Evolutionary conservation across 75 land plant genomes (phyloP).

Genomic region (Selaginella moellendorffii): DNA sequence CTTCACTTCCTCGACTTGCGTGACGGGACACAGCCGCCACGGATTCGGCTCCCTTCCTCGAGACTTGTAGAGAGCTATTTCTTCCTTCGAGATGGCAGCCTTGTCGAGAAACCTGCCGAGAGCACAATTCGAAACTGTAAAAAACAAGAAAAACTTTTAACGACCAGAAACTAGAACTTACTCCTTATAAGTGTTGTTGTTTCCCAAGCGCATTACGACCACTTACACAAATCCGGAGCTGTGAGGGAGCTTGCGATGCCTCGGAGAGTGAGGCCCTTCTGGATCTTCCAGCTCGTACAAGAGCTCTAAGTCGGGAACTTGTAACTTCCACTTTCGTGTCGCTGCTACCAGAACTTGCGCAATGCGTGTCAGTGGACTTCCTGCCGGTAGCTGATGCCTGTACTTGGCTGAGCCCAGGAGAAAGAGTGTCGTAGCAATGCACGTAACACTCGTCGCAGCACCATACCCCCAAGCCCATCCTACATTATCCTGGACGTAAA

Average conservation of each 20-base stretch:
- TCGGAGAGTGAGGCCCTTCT: conserved; percentile 4
- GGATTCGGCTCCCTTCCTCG: conserved; percentile 20
- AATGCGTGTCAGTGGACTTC: conserved; percentile 76
- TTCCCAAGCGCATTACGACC: no score
- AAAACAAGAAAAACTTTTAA: no score
- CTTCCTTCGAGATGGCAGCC: conserved; percentile 8
- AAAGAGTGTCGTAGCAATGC: conserved; percentile 47
- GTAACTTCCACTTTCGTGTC: conserved; percentile 41
- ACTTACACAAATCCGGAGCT: conserved; percentile 25
- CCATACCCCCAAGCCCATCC: conserved; percentile 87
- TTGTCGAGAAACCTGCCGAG: conserved; percentile 18
- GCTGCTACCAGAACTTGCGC: conserved; percentile 80
- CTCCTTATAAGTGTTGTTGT: no score
- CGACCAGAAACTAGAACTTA: no score
- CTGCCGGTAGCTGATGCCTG: conserved; percentile 53
- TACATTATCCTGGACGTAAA: conserved; percentile 58
- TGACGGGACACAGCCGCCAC: conserved; percentile 56
- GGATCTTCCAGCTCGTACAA: conserved; percentile 37
- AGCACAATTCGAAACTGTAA: background rate
- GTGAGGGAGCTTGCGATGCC: conserved; percentile 21
- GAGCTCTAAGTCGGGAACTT: conserved; percentile 35
- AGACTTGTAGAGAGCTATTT: background rate
- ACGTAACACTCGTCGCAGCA: conserved; percentile 49
- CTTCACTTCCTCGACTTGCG: conserved; percentile 67
- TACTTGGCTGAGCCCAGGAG: conserved; percentile 68